Conservation (phyloP, 129 eudicot species). For the Cynara cardunculus region DNA sequence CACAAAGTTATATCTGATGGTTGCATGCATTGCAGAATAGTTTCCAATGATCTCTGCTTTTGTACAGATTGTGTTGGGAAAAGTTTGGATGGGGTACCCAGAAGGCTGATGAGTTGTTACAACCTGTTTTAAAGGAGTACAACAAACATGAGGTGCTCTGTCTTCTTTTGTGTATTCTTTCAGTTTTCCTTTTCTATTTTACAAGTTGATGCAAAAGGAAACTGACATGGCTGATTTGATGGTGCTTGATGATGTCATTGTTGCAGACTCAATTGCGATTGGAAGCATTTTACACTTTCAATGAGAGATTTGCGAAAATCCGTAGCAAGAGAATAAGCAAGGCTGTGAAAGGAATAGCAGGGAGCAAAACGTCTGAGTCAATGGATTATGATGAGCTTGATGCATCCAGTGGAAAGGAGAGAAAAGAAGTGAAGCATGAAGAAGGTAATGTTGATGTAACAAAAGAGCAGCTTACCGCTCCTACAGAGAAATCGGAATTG, state of each 20-base stretch:
- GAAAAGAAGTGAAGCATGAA: slow-evolving; percentile 29
- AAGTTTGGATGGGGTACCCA: slow-evolving; percentile 83
- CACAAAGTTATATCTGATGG: background rate
- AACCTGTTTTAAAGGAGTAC: slow-evolving; percentile 89
- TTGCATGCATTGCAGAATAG: background rate
- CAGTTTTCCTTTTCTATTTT: background rate
- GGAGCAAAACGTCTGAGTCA: slow-evolving; percentile 37
- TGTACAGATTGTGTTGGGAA: slow-evolving; percentile 78
- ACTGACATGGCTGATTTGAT: slow-evolving; percentile 5
- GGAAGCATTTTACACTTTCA: slow-evolving; percentile 96
- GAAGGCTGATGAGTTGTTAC: slow-evolving; percentile 85
- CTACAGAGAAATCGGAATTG: slow-evolving; percentile 13
- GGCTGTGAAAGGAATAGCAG: slow-evolving; percentile 71
- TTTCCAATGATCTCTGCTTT: slow-evolving; percentile 6
- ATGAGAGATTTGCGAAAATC: slow-evolving; percentile 88
- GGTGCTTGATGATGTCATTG: slow-evolving; percentile 4
- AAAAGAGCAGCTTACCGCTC: slow-evolving; percentile 15
- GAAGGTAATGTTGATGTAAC: slow-evolving; percentile 19
- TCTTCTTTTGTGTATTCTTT: slow-evolving; percentile 4
- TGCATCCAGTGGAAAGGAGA: slow-evolving; percentile 34
- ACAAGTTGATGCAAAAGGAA: slow-evolving; percentile 14
- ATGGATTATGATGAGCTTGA: slow-evolving; percentile 27
- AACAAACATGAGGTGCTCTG: slow-evolving; percentile 76
- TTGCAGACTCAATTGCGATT: slow-evolving; percentile 81
- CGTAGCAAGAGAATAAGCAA: slow-evolving; percentile 84